Percentiles rank a stretch among this genome's conserved stretches.
Conservation (phyloP, 2,329 filamentous ascomycete genomes). For the Cercospora beticola region DNA sequence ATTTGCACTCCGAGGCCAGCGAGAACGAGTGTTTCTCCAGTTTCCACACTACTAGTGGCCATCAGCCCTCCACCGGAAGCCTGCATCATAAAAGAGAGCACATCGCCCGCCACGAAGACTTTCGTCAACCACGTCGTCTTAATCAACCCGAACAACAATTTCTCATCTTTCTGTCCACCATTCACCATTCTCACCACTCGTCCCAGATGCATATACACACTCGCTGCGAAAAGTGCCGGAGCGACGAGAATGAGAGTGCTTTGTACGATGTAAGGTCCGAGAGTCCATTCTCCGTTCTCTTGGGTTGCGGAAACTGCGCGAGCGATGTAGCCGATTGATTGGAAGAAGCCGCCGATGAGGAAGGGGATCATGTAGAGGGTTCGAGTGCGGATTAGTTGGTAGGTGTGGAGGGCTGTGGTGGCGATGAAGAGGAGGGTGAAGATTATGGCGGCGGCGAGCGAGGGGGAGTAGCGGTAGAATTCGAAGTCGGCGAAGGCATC, state of each 20-base stretch:
- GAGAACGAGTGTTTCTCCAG: conserved; percentile 49
- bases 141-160: conserved; percentile 40
- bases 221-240: conserved; percentile 52
- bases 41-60: conserved; percentile 27
- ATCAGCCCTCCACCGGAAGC: conserved; percentile 14
- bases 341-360: conserved; percentile 53
- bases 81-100: conserved; percentile 51
- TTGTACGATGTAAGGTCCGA: conserved; percentile 46
- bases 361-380: conserved; percentile 56
- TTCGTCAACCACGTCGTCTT: conserved; percentile 48
- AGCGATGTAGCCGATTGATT: conserved; percentile 54
- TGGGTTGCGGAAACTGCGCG: conserved; percentile 45
- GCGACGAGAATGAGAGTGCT: conserved; percentile 50
- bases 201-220: conserved; percentile 52
- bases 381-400: conserved; percentile 41
- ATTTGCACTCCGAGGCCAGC: conserved; percentile 53
- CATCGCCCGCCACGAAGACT: conserved; percentile 51
- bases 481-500: conserved; percentile 15
- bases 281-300: conserved; percentile 44
- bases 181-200: conserved; percentile 47
- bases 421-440: conserved; percentile 35
- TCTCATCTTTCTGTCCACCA: conserved; percentile 30
- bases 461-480: conserved; percentile 18
- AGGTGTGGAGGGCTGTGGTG: conserved; percentile 40
- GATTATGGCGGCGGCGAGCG: conserved; percentile 28